These are phyloP conservation scores for Neofusicoccum cordaticola DNA, from an alignment of 2,329 filamentous ascomycete genomes.

Conservation along the genomic window DNA sequence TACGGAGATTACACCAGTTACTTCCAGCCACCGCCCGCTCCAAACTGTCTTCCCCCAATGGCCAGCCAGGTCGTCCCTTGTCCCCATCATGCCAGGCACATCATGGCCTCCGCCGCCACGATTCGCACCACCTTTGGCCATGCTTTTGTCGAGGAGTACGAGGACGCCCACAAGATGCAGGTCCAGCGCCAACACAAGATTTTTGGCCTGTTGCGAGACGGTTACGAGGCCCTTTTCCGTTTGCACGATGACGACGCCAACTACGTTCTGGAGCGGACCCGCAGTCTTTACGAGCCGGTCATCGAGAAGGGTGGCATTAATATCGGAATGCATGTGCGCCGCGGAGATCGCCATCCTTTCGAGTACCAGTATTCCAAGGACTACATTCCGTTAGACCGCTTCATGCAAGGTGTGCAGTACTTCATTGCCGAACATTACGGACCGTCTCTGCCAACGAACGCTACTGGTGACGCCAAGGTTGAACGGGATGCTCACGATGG, in stretches of 20 bases:
- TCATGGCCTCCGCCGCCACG: slow-evolving; percentile 71
- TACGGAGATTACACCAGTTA: slow-evolving; percentile 74
- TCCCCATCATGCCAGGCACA: slow-evolving; percentile 70
- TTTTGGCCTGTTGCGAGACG: slow-evolving; percentile 65
- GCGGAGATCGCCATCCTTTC: slow-evolving; percentile 73
- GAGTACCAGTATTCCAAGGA: slow-evolving; percentile 74
- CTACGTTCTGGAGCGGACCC: slow-evolving; percentile 62
- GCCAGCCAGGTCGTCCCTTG: slow-evolving; percentile 75
- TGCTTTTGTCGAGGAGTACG: slow-evolving; percentile 54
- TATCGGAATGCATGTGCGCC: slow-evolving; percentile 75
- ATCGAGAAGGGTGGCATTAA: slow-evolving; percentile 51
- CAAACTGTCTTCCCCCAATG: slow-evolving; percentile 69
- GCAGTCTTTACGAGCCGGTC: slow-evolving; percentile 52
- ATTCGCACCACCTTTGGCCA: slow-evolving; percentile 62
- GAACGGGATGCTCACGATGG: not conserved
- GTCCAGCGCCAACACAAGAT: slow-evolving; percentile 58
- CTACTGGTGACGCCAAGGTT: slow-evolving; percentile 21
- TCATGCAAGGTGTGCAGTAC: slow-evolving; percentile 58
- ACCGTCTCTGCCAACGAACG: slow-evolving; percentile 18
- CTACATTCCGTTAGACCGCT: slow-evolving; percentile 73
- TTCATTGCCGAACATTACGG: slow-evolving; percentile 49
- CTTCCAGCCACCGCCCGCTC: slow-evolving; percentile 65
- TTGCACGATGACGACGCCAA: slow-evolving; percentile 62
- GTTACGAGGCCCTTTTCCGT: slow-evolving; percentile 73
- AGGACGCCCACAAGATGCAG: slow-evolving; percentile 46